Conservation (phyloP, 1,139 yeast species). For the Yamadazyma friedrichii region DNA sequence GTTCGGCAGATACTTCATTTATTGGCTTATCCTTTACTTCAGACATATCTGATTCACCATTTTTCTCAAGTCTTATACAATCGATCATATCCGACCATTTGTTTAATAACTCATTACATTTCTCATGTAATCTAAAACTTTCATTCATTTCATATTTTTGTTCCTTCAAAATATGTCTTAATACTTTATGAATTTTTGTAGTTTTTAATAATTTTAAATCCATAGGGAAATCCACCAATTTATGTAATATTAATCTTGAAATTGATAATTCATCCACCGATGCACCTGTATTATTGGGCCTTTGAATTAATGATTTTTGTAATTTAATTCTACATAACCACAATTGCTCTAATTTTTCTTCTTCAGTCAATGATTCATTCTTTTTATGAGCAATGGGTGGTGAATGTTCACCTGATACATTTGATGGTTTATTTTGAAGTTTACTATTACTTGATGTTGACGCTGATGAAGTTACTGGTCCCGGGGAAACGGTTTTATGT, state of each 20-base stretch:
- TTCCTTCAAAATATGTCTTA: slow-evolving; percentile 47
- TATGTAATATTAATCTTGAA: slow-evolving; percentile 51
- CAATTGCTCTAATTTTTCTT: slow-evolving; percentile 45
- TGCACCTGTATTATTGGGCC: slow-evolving; percentile 43
- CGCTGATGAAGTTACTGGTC: slow-evolving; percentile 6
- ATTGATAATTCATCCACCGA: slow-evolving; percentile 56
- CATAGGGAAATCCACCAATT: slow-evolving; percentile 50
- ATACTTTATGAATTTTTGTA: slow-evolving; percentile 55
- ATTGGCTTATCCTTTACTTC: slow-evolving; percentile 17
- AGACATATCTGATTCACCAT: slow-evolving; percentile 37
- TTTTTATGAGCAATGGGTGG: slow-evolving; percentile 3
- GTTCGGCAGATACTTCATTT: slow-evolving; percentile 1
- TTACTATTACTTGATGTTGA: not conserved
- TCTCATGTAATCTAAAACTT: slow-evolving; percentile 48
- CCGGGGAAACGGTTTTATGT: slow-evolving; percentile 17
- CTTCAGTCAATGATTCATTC: slow-evolving; percentile 19
- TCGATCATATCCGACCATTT: slow-evolving; percentile 46
- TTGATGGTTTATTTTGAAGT: not conserved
- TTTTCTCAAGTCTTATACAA: slow-evolving; percentile 34
- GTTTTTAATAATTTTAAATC: slow-evolving; percentile 52
- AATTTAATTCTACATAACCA: slow-evolving; percentile 49
- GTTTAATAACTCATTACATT: slow-evolving; percentile 41
- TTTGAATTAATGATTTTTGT: slow-evolving; percentile 45
- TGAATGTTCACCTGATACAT: not conserved
- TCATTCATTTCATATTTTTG: slow-evolving; percentile 43